Evolutionary conservation across 2,329 filamentous ascomycete species (phyloP), one percentile per base, ranked within the genome.

Genomic region (Penicillium frequentans): DNA sequence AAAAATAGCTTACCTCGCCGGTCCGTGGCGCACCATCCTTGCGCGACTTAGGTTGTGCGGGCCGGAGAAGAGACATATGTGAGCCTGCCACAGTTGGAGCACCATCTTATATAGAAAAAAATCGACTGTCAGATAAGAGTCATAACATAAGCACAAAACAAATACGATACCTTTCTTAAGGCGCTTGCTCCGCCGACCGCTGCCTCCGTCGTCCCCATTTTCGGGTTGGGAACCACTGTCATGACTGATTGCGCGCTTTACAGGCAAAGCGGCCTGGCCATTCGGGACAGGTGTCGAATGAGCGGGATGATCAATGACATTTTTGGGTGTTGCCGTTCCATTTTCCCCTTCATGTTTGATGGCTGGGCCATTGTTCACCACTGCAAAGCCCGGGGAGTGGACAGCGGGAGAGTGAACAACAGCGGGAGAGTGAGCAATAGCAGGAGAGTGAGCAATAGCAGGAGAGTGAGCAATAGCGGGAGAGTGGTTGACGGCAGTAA

Each of bases 61-160:
- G 91, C 52, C 93, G 90, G 70, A 96, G 92, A 68, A 93, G 86
- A 59, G 91, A 95, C 92, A 98, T 98, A 77, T 98, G 92, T 52
- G 93, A 98, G 54, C 95, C 95, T 63, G 92, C 92, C 64, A 99
- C 91, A 33, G 91, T 96, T 44, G 93, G 71, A 21, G 82, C 79
- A 44, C 76, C 76, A 71, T 85, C 74, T 78, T 64, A 54, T 46
- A 8, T 31, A 33, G 42, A 29, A 37, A 33, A 44, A 29, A 55
- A 37, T 27, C 14, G 24, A n/a, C 33, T 5, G 26, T 31, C 19
- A 48, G 44, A 51, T 55, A 21, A 55, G 21, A 54, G 10, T 16
- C 19, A 46, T 37, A 9, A 0, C 23, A 24, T 31, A 13, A 33
- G 3, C 42, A n/a, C 35, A 23, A 10, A 43, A 24, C 46, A 46